Evolutionary conservation across 2,329 filamentous ascomycete species (phyloP).

Genomic region (Verticillium isaacii): DNA sequence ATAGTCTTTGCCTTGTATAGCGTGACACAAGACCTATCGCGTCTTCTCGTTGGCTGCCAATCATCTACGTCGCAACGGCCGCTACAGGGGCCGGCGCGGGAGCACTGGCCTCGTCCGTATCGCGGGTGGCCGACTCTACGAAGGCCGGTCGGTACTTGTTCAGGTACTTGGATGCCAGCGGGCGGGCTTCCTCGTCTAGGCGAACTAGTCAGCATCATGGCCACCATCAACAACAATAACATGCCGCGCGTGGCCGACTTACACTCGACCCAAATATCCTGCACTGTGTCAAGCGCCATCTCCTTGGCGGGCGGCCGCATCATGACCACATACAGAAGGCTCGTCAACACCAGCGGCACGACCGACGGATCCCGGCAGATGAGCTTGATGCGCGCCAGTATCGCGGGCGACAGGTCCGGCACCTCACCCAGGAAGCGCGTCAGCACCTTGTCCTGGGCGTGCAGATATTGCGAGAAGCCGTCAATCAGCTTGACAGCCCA

Average conservation of each 20-base stretch:
- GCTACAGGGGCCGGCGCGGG: not conserved
- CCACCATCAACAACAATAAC: not conserved
- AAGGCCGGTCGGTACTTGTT: conserved; percentile 56
- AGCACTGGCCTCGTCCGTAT: conserved; percentile 11
- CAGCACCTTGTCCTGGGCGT: conserved; percentile 82
- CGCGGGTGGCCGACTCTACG: conserved; percentile 24
- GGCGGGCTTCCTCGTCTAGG: conserved; percentile 56
- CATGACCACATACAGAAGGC: conserved; percentile 62
- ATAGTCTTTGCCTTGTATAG: not conserved
- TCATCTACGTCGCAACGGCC: not conserved
- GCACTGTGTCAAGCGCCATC: conserved; percentile 58
- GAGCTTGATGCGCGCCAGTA: conserved; percentile 68
- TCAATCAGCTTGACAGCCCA: conserved; percentile 81
- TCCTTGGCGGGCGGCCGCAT: conserved; percentile 62
- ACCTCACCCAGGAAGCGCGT: conserved; percentile 91
- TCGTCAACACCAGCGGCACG: conserved; percentile 58
- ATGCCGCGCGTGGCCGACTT: conserved; percentile 26
- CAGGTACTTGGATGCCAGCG: conserved; percentile 59
- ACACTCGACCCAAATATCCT: conserved; percentile 65
- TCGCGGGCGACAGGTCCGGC: conserved; percentile 66
- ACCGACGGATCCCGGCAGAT: conserved; percentile 64
- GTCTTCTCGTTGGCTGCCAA: not conserved
- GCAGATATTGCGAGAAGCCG: conserved; percentile 85
- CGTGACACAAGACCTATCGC: not conserved
- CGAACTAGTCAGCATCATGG: conserved; percentile 12